Base-by-base conservation (phyloP, 1,284 basidiomycete species). In the Abortiporus biennis region DNA sequence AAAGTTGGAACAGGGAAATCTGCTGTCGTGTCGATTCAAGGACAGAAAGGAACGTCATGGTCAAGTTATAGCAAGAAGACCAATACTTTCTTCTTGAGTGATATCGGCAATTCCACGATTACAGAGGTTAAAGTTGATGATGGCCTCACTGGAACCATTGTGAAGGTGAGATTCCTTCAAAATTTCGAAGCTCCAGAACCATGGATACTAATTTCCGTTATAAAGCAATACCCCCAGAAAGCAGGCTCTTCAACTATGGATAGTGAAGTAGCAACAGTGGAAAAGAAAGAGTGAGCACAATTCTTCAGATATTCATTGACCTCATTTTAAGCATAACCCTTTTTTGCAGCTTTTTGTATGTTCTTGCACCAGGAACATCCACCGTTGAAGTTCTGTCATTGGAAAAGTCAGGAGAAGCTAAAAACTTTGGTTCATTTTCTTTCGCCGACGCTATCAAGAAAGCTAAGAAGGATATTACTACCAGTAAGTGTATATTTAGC, bases 11-110 rank as follows among this genome's bases (percentile, higher is more conserved):
- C 27, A 6, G 25, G 15, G 20, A 56, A 53, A 38, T 64, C 59
- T n/a, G 61, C 63, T 17, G 62, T 56, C n/a, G 54, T 64, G 5
- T 44, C 59, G 13, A 67, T 74, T 38, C 50, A 54, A 9, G 68
- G 66, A 12, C 71, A 74, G 56, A 48, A 42, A n/a, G 72, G 70
- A 23, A 70, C 65, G 13, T 74, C 72, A 59, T 75, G 72, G 73
- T 65, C 66, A 16, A 60, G 59, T 43, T 71, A 67, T 57, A 69
- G 67, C 53, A 52, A 52, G 32, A 61, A 66, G 57, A 73, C 70
- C 1, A 68, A 68, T 8, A 72, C 68, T 57, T 73, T 71, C 58
- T 76, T 69, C 55, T 50, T 76, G 19, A 69, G 64, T 12, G 72
- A 76, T 47, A 61, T 71, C 43, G 63, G 56, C 19, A 71, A 68